Evolutionary conservation across 257 asterid genomes (phyloP).

Genomic region (Hygrophila difformis): DNA sequence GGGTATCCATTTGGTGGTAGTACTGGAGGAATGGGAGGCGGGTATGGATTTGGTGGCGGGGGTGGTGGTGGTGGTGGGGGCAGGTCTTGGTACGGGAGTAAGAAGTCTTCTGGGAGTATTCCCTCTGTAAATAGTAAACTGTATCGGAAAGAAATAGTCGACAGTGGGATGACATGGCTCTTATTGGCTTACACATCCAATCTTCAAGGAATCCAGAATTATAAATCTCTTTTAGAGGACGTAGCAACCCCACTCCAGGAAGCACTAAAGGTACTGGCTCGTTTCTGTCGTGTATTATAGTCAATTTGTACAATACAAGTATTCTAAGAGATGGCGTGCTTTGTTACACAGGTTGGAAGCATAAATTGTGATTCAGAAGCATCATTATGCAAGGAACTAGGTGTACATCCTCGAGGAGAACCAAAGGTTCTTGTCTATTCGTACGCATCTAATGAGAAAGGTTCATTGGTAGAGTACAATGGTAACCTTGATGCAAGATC

Average conservation of each 20-base stretch:
- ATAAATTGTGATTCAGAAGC: constrained; percentile 65
- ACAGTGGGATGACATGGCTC: constrained; percentile 75
- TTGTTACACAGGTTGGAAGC: constrained; percentile 54
- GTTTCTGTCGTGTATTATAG: neutral
- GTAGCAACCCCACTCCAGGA: constrained; percentile 55
- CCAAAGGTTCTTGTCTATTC: constrained; percentile 69
- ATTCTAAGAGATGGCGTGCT: constrained; percentile 7
- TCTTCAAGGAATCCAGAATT: constrained; percentile 42
- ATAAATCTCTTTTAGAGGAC: constrained; percentile 48
- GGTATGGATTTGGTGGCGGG: constrained; percentile 53
- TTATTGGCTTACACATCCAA: constrained; percentile 43
- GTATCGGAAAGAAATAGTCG: constrained; percentile 60
- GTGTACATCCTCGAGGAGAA: constrained; percentile 40
- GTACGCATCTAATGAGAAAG: constrained; percentile 38
- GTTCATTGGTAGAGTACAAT: constrained; percentile 64
- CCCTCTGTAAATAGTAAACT: constrained; percentile 40
- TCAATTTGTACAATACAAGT: neutral
- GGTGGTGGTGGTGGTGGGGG: constrained; percentile 64
- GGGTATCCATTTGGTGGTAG: constrained; percentile 62
- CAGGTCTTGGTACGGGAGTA: constrained; percentile 33
- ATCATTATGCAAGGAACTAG: constrained; percentile 72
- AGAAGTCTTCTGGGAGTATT: constrained; percentile 38
- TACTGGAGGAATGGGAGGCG: constrained; percentile 49
- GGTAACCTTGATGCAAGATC: constrained; percentile 53
- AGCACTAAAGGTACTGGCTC: constrained; percentile 57